Base-by-base conservation (phyloP, 2,329 filamentous ascomycete genomes). In the Botrytis porri region DNA sequence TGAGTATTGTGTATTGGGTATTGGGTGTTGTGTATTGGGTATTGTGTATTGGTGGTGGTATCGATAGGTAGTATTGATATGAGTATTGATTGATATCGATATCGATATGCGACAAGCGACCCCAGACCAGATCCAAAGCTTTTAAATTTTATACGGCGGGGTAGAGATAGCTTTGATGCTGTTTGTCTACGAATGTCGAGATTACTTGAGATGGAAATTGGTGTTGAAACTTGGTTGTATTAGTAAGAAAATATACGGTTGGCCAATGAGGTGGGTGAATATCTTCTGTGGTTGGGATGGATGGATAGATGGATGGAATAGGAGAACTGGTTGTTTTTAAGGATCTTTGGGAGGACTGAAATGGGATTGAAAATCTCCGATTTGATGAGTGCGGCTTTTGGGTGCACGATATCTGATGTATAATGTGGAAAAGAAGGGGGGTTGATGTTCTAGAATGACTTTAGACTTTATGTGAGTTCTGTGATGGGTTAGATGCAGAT, bases 371-470 rank as follows among this genome's bases (percentile, higher is more conserved):
- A 32, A 48, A 20, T 35, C 20, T 65, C 43, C 20, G 41, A 48
- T 48, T 65, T 45, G 62, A 25, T 65, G 29, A 1, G 22, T 48
- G 45, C 25, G 45, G 45, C 12, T 48, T 25, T 48, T 4, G 22
- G 45, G 22, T 48, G 45, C 3, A 25, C 9, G 22, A 48, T 48
- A 9, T 12, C 10, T 48, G 6, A 25, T n/a, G 22, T 48, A 25
- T 1, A 10, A 25, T 51, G 0, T 41, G 3, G 59, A 35, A 37
- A 25, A 25, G 57, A 25, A 35, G 3, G 29, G 57, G 35, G 22
- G n/a, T n/a, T n/a, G n/a, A n/a, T n/a, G n/a, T 62, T 62, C 60
- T 62, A 41, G 60, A 62, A 62, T 62, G 48, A n/a, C 16, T n/a
- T 54, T 48, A 10, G 32, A 59, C 25, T 29, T 59, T 59, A 29